phyloP scores from a whole-genome alignment of 441 rosid genomes.

The Gossypium schwendimanii region DNA sequence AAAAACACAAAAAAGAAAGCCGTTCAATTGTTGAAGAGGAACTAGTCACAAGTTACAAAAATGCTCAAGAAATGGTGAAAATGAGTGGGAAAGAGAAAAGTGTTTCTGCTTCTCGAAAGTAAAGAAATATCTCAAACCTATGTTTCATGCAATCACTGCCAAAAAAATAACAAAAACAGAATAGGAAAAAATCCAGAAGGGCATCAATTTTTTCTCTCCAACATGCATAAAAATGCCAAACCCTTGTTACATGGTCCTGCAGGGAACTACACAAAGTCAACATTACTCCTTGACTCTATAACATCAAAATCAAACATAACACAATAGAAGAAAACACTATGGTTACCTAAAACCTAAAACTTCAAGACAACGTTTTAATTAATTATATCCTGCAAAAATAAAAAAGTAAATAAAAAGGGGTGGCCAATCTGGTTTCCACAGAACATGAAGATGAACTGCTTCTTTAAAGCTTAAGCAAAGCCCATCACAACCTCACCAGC shows the following conservation, averaged over 20 bases:
- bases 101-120: slow-evolving; percentile 1
- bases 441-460: slow-evolving; percentile 42
- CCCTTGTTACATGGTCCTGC: slow-evolving; percentile 65
- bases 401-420: neutral
- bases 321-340: slow-evolving; percentile 2
- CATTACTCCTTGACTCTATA: slow-evolving; percentile 18
- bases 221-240: slow-evolving; percentile 49
- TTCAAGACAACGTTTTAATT: slow-evolving; percentile 8
- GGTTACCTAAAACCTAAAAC: slow-evolving; percentile 23
- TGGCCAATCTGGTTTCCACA: slow-evolving; percentile 35
- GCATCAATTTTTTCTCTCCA: slow-evolving; percentile 42
- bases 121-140: slow-evolving; percentile 8
- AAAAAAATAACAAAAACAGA: slow-evolving; percentile 6
- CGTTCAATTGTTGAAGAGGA: slow-evolving; percentile 9
- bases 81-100: neutral
- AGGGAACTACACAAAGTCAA: slow-evolving; percentile 70
- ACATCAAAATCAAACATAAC: slow-evolving; percentile 8
- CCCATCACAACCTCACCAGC: slow-evolving; percentile 51
- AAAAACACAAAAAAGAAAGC: slow-evolving; percentile 22
- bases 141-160: slow-evolving; percentile 5
- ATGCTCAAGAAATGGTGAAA: neutral
- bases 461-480: slow-evolving; percentile 45
- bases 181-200: slow-evolving; percentile 33
- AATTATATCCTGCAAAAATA: slow-evolving; percentile 29
- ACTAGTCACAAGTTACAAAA: neutral